phyloP scores from a whole-genome alignment of 2,329 filamentous ascomycete species.

The Fusarium mexicanum region DNA sequence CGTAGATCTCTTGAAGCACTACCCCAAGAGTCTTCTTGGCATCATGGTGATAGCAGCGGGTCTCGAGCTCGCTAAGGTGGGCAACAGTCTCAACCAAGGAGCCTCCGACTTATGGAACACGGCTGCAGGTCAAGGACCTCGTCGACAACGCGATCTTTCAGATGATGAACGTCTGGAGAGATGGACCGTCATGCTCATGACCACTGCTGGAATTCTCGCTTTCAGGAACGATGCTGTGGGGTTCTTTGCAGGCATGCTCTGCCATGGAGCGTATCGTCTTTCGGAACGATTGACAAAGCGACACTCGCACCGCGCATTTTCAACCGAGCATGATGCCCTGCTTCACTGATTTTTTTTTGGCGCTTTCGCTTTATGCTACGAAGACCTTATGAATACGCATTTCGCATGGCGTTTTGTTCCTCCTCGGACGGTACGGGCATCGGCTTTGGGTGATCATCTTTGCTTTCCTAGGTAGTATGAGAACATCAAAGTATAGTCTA shows the following conservation, averaged over 20 bases:
- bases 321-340: slow-evolving; percentile 46
- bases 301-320: slow-evolving; percentile 37
- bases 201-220: slow-evolving; percentile 80
- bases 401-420: background rate
- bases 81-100: slow-evolving; percentile 82
- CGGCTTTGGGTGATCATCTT: background rate
- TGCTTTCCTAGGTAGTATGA: background rate
- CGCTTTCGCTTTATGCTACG: background rate
- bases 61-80: slow-evolving; percentile 86
- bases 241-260: slow-evolving; percentile 83
- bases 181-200: slow-evolving; percentile 92
- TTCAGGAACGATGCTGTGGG: slow-evolving; percentile 93
- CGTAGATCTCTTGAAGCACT: slow-evolving; percentile 73
- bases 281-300: slow-evolving; percentile 55
- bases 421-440: background rate
- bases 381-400: background rate
- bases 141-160: slow-evolving; percentile 62
- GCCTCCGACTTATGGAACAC: slow-evolving; percentile 68
- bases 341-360: slow-evolving; percentile 35
- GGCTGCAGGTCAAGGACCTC: slow-evolving; percentile 52
- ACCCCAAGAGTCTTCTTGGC: slow-evolving; percentile 81
- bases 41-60: slow-evolving; percentile 92
- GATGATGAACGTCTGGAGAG: slow-evolving; percentile 77
- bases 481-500: background rate
- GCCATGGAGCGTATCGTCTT: slow-evolving; percentile 73